These are phyloP conservation scores for Phyllachora maydis DNA, from an alignment of 2,329 filamentous ascomycete species.

Conservation along the genomic window DNA sequence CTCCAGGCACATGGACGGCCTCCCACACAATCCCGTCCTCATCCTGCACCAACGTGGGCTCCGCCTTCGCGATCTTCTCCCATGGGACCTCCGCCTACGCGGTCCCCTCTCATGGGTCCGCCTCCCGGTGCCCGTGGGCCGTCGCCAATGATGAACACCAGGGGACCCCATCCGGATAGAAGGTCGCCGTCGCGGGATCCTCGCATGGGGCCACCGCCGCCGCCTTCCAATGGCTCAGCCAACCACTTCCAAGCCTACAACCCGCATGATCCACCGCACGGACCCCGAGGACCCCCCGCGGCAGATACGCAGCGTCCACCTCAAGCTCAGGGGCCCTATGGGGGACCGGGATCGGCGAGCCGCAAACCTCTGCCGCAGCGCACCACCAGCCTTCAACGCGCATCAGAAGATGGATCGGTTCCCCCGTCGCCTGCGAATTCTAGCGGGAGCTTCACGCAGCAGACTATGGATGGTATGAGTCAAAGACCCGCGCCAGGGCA, in stretches of 20 bases:
- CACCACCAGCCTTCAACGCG: constrained; percentile 7
- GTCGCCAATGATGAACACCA: constrained; percentile 4
- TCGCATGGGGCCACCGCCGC: constrained; percentile 4
- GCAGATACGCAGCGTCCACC: too few relatives aligned
- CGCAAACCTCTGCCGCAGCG: constrained; percentile 11
- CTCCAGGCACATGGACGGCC: too few relatives aligned
- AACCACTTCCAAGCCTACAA: too few relatives aligned
- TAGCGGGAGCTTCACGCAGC: constrained; percentile 4
- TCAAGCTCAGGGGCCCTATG: too few relatives aligned
- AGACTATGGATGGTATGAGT: constrained; percentile 5
- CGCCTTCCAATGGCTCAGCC: too few relatives aligned
- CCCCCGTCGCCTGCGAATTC: constrained; percentile 6
- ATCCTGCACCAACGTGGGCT: constrained; percentile 11
- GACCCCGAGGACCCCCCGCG: too few relatives aligned
- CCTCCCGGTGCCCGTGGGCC: constrained; percentile 5
- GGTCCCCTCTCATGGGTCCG: constrained; percentile 10
- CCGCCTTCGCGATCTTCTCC: constrained; percentile 10
- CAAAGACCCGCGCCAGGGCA: not conserved
- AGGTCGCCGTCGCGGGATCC: constrained; percentile 1
- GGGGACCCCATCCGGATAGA: constrained; percentile 3
- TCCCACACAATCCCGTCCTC: too few relatives aligned
- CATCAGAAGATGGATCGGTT: constrained; percentile 3
- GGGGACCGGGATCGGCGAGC: too few relatives aligned
- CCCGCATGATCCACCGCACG: too few relatives aligned
- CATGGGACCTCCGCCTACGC: constrained; percentile 9